Evolutionary conservation across 306 rosid genomes (phyloP).

Genomic region (Ochetophila trinervis): DNA sequence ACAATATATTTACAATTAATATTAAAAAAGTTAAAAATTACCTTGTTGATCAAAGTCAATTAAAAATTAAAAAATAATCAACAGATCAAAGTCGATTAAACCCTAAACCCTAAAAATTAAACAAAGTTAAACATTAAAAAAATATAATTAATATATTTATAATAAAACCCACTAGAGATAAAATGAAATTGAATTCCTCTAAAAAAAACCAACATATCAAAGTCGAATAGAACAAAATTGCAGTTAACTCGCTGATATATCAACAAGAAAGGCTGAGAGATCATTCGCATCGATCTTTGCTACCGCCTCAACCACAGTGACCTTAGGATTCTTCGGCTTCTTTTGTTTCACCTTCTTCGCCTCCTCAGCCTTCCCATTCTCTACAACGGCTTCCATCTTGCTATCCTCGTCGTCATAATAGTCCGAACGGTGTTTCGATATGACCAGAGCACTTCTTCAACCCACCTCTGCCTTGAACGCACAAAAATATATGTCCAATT

Average conservation of each 20-base stretch:
- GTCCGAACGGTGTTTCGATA: slow-evolving; percentile 61
- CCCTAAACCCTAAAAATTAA: too few relatives aligned
- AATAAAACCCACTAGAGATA: slow-evolving; percentile 2
- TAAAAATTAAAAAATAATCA: too few relatives aligned
- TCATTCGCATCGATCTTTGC: slow-evolving; percentile 67
- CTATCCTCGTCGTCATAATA: slow-evolving; percentile 49
- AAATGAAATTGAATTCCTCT: slow-evolving; percentile 13
- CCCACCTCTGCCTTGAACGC: too few relatives aligned
- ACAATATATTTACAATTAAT: too few relatives aligned
- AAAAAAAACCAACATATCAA: slow-evolving; percentile 42
- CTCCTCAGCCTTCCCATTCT: slow-evolving; percentile 54
- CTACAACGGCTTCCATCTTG: slow-evolving; percentile 42
- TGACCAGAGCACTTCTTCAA: slow-evolving; percentile 39
- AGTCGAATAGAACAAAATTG: slow-evolving; percentile 27
- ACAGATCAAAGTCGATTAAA: too few relatives aligned
- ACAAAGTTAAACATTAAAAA: too few relatives aligned
- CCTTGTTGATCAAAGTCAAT: too few relatives aligned
- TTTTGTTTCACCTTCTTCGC: slow-evolving; percentile 76
- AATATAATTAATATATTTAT: too few relatives aligned
- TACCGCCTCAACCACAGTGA: slow-evolving; percentile 80
- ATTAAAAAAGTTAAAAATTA: too few relatives aligned
- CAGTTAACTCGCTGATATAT: slow-evolving; percentile 51
- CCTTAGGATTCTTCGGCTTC: slow-evolving; percentile 88
- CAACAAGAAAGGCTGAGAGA: slow-evolving; percentile 56
- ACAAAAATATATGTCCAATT: too few relatives aligned